Conservation (phyloP, 129 eudicot genomes). For the Escallonia rubra region DNA sequence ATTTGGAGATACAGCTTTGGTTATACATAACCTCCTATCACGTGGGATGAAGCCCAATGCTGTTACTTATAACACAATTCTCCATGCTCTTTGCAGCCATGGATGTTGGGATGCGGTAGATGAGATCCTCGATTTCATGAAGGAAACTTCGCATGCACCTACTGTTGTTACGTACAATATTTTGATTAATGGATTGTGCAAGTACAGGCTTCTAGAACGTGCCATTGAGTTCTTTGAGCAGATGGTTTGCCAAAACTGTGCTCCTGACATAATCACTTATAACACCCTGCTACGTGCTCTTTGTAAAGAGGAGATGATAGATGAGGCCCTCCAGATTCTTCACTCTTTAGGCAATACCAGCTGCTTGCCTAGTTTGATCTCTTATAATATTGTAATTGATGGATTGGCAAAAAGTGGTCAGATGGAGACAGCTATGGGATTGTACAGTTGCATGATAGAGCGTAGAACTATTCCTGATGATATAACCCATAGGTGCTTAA, state of each 20-base stretch:
- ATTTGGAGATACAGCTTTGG: conserved; percentile 42
- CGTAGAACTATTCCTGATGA: conserved; percentile 50
- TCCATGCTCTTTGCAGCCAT: conserved; percentile 54
- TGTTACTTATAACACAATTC: conserved; percentile 62
- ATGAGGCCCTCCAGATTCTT: conserved; percentile 53
- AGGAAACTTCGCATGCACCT: conserved; percentile 43
- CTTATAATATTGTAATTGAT: conserved; percentile 67
- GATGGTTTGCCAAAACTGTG: conserved; percentile 42
- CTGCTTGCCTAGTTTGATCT: conserved; percentile 52
- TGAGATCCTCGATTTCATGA: conserved; percentile 50
- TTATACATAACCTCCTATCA: conserved; percentile 46
- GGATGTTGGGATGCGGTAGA: conserved; percentile 55
- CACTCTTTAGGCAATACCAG: conserved; percentile 28
- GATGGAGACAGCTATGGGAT: conserved; percentile 60
- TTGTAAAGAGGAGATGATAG: conserved; percentile 54
- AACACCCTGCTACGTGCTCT: conserved; percentile 67
- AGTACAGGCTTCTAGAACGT: conserved; percentile 50
- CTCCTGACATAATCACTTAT: conserved; percentile 76
- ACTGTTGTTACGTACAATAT: conserved; percentile 60
- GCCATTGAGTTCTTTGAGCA: conserved; percentile 53
- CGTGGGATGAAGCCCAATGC: conserved; percentile 60
- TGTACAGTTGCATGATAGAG: conserved; percentile 43
- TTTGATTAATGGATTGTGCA: conserved; percentile 68
- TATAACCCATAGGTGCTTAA: conserved; percentile 54
- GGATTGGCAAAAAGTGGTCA: conserved; percentile 65